phyloP scores from a whole-genome alignment of 257 asterid species.

The Solanum dulcamara region DNA sequence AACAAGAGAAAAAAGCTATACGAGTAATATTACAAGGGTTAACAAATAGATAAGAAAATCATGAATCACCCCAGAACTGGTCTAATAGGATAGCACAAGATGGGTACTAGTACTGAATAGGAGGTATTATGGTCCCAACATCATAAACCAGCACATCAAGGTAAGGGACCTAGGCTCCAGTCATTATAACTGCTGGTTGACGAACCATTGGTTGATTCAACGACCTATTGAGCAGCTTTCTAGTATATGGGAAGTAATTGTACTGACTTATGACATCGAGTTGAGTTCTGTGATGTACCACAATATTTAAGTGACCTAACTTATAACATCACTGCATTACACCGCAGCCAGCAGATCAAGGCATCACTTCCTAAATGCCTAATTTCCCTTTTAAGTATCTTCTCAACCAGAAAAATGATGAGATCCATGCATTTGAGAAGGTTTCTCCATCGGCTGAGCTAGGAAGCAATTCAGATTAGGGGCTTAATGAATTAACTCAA shows the following conservation, averaged over 20 bases:
- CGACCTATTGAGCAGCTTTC: background rate
- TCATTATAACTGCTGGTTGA: background rate
- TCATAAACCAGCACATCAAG: background rate
- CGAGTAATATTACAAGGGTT: background rate
- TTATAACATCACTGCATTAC: background rate
- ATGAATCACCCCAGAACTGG: background rate
- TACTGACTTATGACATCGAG: background rate
- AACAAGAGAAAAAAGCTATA: background rate
- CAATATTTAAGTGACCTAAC: background rate
- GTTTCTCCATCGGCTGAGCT: background rate
- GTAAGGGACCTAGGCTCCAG: background rate
- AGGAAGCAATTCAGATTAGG: background rate
- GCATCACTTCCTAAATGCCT: background rate
- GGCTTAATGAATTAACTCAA: background rate
- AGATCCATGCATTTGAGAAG: background rate
- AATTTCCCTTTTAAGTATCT: background rate
- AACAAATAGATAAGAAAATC: background rate
- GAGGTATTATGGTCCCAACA: background rate
- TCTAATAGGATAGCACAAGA: background rate
- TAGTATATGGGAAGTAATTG: background rate
- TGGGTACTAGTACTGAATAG: background rate
- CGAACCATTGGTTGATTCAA: background rate
- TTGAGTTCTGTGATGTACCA: background rate
- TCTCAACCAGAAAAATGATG: background rate
- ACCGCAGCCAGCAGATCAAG: background rate